A percentile compares a stretch with the other conserved stretches of the same genome.
phyloP scores from a whole-genome alignment of 331 rosid species.

The Rhamnella rubrinervis region DNA sequence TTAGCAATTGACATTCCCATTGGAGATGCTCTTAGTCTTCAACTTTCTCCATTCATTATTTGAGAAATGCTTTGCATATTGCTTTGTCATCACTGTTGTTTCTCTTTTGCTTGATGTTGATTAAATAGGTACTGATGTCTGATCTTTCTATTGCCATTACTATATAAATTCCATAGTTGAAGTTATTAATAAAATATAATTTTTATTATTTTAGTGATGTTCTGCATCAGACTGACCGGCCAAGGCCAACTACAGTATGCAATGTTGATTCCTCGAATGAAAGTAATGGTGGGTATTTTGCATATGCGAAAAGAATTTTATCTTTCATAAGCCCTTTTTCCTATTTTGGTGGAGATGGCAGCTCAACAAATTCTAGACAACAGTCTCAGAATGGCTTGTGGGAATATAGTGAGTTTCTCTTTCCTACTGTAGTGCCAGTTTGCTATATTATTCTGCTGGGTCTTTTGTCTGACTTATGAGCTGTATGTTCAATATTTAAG shows the following conservation, averaged over 20 bases:
- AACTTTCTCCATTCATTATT: background rate
- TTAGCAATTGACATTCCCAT: too few species aligned
- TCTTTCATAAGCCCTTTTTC: slow-evolving; percentile 56
- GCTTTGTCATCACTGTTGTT: background rate
- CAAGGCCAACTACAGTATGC: slow-evolving; percentile 17
- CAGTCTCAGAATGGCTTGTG: slow-evolving; percentile 30
- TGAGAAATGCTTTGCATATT: background rate
- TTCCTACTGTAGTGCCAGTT: background rate
- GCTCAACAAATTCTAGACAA: slow-evolving; percentile 33
- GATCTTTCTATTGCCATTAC: background rate
- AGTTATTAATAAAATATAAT: too few species aligned
- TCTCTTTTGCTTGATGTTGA: background rate
- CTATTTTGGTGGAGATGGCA: slow-evolving; percentile 44
- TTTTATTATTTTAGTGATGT: background rate
- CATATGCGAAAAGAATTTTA: slow-evolving; percentile 31
- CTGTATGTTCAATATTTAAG: background rate
- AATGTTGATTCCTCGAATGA: slow-evolving; percentile 28
- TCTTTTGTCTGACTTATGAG: background rate
- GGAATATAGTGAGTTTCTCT: slow-evolving; percentile 42
- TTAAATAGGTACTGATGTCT: background rate
- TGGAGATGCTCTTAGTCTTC: too few species aligned
- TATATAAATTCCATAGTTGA: too few species aligned
- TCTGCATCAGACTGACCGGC: slow-evolving; percentile 29
- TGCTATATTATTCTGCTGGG: background rate
- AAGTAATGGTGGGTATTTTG: slow-evolving; percentile 41